Base-by-base conservation (phyloP, 1,284 basidiomycete genomes). In the Earliella scabrosa region DNA sequence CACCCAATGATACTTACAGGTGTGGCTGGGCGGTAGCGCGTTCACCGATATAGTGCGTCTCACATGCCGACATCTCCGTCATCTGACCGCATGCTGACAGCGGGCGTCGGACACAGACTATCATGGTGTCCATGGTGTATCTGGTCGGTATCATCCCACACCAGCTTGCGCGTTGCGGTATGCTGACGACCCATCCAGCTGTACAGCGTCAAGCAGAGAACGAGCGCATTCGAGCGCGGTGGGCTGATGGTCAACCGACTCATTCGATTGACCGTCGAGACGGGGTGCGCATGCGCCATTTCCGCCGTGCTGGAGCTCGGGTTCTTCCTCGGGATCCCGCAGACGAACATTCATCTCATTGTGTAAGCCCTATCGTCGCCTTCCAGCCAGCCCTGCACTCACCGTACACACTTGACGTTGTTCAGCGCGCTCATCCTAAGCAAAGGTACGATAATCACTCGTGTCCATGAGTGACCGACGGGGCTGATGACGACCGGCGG, bases 11-110 rank as follows among this genome's bases (percentile, higher is more conserved):
- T 23, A 7, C 10, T 2, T 13, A 14, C n/a, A 54, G 52, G 45
- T 53, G 3, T 53, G 52, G 52, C 27, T 53, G 6, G 52, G 52
- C 13, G 52, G 52, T 29, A 47, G 52, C 38, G 52, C 52, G 21
- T 32, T 47, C 36, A 47, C 52, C 2, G 52, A 53, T 14, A 23
- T 54, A 34, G 52, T 54, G n/a, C 16, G 52, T 3, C 9, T 8
- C 31, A n/a, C n/a, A 23, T 27, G 5, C 10, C 16, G 11, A 16
- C 40, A 7, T 38, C 13, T n/a, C 8, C 26, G n/a, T n/a, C n/a
- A 13, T 24, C 1, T 31, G 44, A 21, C 11, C 10, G 4, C 23
- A 14, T 14, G 27, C 39, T 43, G 31, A 45, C 5, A 34, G 14
- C 18, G 31, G 3, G 14, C 8, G 20, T 38, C 36, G 10, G 35